phyloP scores from a whole-genome alignment of 2,329 filamentous ascomycete genomes.

The Curvularia sp. region DNA sequence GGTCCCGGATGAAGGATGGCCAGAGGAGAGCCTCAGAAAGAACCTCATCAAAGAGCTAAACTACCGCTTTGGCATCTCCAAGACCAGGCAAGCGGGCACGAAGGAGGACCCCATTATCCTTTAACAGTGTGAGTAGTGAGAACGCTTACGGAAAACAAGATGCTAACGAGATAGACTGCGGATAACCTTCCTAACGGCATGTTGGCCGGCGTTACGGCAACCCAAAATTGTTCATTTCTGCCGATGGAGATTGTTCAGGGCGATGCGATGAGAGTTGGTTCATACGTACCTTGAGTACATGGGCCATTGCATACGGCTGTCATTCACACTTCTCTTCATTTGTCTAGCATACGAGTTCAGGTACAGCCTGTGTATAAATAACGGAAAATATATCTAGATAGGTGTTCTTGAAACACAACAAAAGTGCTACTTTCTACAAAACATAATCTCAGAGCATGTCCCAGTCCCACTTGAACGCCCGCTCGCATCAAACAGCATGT shows the following conservation, averaged over 20 bases:
- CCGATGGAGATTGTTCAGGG: neutral
- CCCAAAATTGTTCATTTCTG: too few relatives aligned
- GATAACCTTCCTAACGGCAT: too few relatives aligned
- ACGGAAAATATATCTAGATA: neutral
- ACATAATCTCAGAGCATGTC: neutral
- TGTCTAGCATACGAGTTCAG: neutral
- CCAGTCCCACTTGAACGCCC: neutral
- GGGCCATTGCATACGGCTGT: neutral
- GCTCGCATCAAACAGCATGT: neutral
- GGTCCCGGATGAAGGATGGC: conserved; percentile 12
- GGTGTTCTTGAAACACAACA: neutral
- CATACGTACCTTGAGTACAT: neutral
- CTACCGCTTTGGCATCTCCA: neutral
- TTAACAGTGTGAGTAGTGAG: too few relatives aligned
- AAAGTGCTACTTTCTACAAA: neutral
- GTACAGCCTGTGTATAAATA: neutral
- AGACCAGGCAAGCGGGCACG: too few relatives aligned
- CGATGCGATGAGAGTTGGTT: neutral
- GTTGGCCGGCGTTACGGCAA: too few relatives aligned
- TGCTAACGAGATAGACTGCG: too few relatives aligned
- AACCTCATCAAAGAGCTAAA: conserved; percentile 9
- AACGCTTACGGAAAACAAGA: too few relatives aligned
- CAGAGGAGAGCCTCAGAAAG: conserved; percentile 5
- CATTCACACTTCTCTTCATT: neutral
- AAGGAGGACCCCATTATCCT: too few relatives aligned